Evolutionary conservation across 495 filamentous ascomycete species (phyloP), one percentile per base, ranked within the genome.

Genomic region (Daldinia caldariorum): DNA sequence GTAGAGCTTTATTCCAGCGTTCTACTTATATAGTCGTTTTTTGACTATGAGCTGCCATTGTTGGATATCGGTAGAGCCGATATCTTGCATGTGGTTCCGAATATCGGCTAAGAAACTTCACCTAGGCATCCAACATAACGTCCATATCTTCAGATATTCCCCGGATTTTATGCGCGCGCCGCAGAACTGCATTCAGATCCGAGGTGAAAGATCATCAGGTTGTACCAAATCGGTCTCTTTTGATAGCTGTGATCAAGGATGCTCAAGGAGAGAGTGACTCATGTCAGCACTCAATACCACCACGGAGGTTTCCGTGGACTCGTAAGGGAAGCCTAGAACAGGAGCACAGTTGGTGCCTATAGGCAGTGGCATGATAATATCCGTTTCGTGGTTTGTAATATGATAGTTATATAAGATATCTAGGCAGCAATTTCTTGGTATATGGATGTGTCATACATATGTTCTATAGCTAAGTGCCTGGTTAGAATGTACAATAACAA

Each of bases 271-370:
- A 22, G 43, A 22, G 18, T 22, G 43, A 20, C 16, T 9, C 8
- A 22, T 22, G 8, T 47, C 16, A 22, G 43, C 43, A 10, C 18
- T 47, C 18, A 22, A 47, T 47, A 47, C 43, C 20, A 47, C 43
- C 16, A 3, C 43, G 43, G 43, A 22, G 18, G 8, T 20, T 8
- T 26, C 12, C 16, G 18, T n/a, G 3, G 16, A 37, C 31, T 20
- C 16, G 38, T 55, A 29, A 10, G 31, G 8, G 32, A 38, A 66
- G 34, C 37, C 57, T 20, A 67, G 64, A 67, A 61, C 38, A 67
- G 38, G 2, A 56, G 63, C 63, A 38, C 47, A 60, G 56, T 22
- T 49, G 8, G 10, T 54, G 8, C n/a, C 34, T 12, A 31, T 26
- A 14, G 1, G 0, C 32, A 37, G 10, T 34, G 18, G 34, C 7